phyloP scores from a whole-genome alignment of 805 yeast genomes.

The Torulaspora quercuum region DNA sequence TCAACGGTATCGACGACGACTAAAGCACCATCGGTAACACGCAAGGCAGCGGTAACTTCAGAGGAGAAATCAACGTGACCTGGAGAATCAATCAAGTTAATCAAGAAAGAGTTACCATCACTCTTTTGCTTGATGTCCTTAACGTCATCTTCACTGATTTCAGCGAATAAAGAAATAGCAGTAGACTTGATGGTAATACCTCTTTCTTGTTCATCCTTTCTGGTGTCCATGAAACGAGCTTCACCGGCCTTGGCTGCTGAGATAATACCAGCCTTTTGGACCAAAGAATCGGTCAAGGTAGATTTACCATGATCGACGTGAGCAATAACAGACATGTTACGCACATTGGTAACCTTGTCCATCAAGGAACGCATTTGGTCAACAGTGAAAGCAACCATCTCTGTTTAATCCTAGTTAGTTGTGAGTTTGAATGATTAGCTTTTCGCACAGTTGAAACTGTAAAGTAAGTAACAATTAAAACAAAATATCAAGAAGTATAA shows the following conservation, averaged over 20 bases:
- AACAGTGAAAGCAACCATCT: conserved; percentile 53
- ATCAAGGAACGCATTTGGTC: conserved; percentile 97
- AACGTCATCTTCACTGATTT: conserved; percentile 76
- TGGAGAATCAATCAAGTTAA: conserved; percentile 98
- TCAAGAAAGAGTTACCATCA: conserved; percentile 89
- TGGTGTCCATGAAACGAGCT: conserved; percentile 99
- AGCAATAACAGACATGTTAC: conserved; percentile 99
- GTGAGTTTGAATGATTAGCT: conserved; percentile 18
- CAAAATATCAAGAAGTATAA: conserved; percentile 3
- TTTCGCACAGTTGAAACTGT: conserved; percentile 17
- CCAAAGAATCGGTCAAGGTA: conserved; percentile 97
- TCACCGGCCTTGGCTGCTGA: conserved; percentile 99
- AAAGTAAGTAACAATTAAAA: conserved; percentile 4
- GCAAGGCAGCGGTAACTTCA: conserved; percentile 99
- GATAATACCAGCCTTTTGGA: conserved; percentile 98
- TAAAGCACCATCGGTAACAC: conserved; percentile 99
- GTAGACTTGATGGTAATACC: conserved; percentile 99
- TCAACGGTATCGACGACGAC: conserved; percentile 99
- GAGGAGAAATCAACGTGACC: conserved; percentile 99
- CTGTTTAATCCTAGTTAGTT: conserved; percentile 14
- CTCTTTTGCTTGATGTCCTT: conserved; percentile 84
- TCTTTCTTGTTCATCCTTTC: conserved; percentile 99
- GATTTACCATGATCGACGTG: conserved; percentile 99
- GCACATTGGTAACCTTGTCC: conserved; percentile 99
- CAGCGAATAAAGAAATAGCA: conserved; percentile 93